Percentiles rank a stretch among this genome's conserved stretches.
Evolutionary conservation across 208 protist genomes (phyloP).

Genomic region (Trypanosoma melophagium): DNA sequence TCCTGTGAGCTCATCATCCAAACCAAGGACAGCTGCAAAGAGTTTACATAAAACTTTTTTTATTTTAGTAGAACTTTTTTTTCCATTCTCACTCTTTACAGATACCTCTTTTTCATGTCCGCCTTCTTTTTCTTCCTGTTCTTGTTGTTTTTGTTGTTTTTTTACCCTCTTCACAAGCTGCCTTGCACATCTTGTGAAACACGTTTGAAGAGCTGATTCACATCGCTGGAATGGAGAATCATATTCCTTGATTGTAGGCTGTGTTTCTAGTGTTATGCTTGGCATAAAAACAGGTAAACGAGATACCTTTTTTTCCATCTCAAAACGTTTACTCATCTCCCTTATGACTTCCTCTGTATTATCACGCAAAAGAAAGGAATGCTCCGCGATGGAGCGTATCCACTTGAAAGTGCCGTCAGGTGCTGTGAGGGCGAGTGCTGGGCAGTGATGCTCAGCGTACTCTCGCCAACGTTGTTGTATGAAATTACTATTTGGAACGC

Average conservation of each 20-base stretch:
- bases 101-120: not conserved
- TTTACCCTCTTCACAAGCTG: not conserved
- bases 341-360: conserved; percentile 62
- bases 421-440: conserved; percentile 13
- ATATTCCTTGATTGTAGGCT: not conserved
- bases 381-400: conserved; percentile 58
- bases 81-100: not conserved
- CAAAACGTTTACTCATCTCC: conserved; percentile 58
- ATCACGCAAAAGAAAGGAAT: conserved; percentile 68
- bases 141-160: not conserved
- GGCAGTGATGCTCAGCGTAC: conserved; percentile 23
- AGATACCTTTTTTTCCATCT: conserved; percentile 27
- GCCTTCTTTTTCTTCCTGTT: not conserved
- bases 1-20: conserved; percentile 1
- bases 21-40: conserved; percentile 1
- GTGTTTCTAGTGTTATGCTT: not conserved
- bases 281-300: conserved; percentile 18
- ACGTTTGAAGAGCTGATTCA: conserved; percentile 7
- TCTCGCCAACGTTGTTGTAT: conserved; percentile 20
- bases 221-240: conserved; percentile 6
- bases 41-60: conserved; percentile 6
- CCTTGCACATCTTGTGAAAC: conserved; percentile 6
- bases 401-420: conserved; percentile 15
- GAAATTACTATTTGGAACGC: conserved; percentile 23
- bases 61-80: not conserved